Evolutionary conservation across 148 eudicot genomes (phyloP).

Genomic region (Rhododendron molle): DNA sequence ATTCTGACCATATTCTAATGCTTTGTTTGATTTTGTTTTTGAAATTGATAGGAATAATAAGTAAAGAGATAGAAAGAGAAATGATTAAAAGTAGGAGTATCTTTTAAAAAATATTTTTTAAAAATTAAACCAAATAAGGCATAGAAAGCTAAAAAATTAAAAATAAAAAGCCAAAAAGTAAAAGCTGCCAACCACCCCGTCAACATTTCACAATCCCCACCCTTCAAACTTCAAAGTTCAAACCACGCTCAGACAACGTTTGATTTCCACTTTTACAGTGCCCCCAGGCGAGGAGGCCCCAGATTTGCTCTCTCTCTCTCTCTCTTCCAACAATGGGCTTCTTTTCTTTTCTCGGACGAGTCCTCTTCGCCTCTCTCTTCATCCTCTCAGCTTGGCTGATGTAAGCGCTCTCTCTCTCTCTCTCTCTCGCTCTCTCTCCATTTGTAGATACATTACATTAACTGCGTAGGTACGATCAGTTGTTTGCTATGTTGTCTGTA

Average conservation of each 20-base stretch:
- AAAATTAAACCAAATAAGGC: too few species aligned
- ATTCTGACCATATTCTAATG: too few species aligned
- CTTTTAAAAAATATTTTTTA: too few species aligned
- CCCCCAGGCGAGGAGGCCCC: neutral
- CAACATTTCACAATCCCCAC: too few species aligned
- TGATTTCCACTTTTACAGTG: neutral
- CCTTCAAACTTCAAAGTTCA: neutral
- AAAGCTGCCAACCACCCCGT: too few species aligned
- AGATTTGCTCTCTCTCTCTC: neutral
- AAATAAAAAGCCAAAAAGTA: too few species aligned
- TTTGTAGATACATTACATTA: neutral
- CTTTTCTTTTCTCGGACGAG: slow-evolving; percentile 48
- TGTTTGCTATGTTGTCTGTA: neutral
- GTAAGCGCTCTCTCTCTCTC: slow-evolving; percentile 12
- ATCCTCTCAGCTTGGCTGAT: slow-evolving; percentile 63
- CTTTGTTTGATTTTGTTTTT: too few species aligned
- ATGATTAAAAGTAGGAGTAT: too few species aligned
- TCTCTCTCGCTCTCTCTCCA: slow-evolving; percentile 15
- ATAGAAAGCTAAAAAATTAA: too few species aligned
- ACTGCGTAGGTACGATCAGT: too few species aligned
- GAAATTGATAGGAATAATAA: too few species aligned
- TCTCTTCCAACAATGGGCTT: slow-evolving; percentile 37
- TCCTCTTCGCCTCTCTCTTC: slow-evolving; percentile 55
- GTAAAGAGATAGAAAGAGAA: too few species aligned
- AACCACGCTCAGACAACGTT: neutral